Base-by-base conservation (phyloP, 2,329 filamentous ascomycete genomes). In the Calycina marina region DNA sequence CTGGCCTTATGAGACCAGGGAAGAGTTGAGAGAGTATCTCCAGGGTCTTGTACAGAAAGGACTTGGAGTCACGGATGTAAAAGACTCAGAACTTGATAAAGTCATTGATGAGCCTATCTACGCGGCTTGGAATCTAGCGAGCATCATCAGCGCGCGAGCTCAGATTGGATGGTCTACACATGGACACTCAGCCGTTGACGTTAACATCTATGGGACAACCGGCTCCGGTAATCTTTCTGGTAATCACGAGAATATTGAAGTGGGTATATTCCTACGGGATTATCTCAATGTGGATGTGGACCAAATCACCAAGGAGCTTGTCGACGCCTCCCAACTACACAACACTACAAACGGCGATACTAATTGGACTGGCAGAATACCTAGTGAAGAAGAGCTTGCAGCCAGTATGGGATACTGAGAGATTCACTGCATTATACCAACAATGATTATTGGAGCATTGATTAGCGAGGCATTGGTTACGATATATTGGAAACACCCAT, bases 101-200 rank as follows among this genome's bases (percentile, higher is more conserved):
- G 62, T 94, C 18, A 63, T 82, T 14, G 58, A 70, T 18, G 56
- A 65, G 15, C 69, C 75, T 0, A 61, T 61, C 1, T 55, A 58
- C 3, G 65, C 75, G 8, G 58, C 65, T 18, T 56, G 64, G 3
- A 60, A 69, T 2, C 81, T 96, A 51, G 75, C 85, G 0, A 76
- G 83, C 49, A 88, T 98, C 62, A 72, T 96, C 45, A 93, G 82
- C 45, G 69, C 80, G 4, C 73, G 90, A 38, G 82, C 86, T 1
- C 84, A 93, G 50, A 72, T 93, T 26, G 92, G 90, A 10, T 98
- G 90, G 90, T 77, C 72, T 41, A 93, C 86, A 0, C 88, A 94
- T 54, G 90, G 90, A 16, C 90, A 98, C 59, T 80, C 77, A 13
- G 90, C 78, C 31, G 85, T 90, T 5, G 90, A 98, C 52, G 90